Conservation (phyloP, 176 grass and related monocot species). For the Luzula sylvatica region DNA sequence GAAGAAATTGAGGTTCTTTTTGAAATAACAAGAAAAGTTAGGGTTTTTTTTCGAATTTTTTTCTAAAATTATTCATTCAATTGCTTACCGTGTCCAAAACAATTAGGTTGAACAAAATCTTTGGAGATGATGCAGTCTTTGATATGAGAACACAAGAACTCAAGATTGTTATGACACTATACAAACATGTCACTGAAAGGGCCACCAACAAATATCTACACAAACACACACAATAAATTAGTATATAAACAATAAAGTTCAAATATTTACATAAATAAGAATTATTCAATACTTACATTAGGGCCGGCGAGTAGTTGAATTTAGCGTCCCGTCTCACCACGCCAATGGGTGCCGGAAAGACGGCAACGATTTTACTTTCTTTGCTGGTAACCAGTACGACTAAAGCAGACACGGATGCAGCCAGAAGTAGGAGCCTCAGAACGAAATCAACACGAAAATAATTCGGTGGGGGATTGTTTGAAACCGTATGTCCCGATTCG, state of each 20-base stretch:
- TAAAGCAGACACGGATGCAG: slow-evolving; percentile 26
- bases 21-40: too few relatives aligned
- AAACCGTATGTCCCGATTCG: not conserved
- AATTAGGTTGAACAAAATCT: slow-evolving; percentile 30
- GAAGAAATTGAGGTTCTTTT: too few relatives aligned
- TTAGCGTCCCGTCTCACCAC: slow-evolving; percentile 12
- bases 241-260: not conserved
- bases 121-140: slow-evolving; percentile 12
- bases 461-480: not conserved
- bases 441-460: slow-evolving; percentile 19
- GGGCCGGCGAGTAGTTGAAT: slow-evolving; percentile 57
- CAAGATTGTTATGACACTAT: slow-evolving; percentile 42
- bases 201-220: slow-evolving; percentile 62
- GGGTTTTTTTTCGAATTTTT: too few relatives aligned
- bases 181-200: slow-evolving; percentile 29
- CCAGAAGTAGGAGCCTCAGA: slow-evolving; percentile 41
- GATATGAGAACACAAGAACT: slow-evolving; percentile 20
- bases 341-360: not conserved
- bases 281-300: slow-evolving; percentile 30
- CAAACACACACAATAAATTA: not conserved
- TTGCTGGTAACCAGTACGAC: slow-evolving; percentile 56
- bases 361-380: slow-evolving; percentile 24
- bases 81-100: slow-evolving; percentile 45
- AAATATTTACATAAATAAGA: not conserved
- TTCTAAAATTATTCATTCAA: too few relatives aligned